Conservation (phyloP, 495 filamentous ascomycete species). For the Neurospora africana region DNA sequence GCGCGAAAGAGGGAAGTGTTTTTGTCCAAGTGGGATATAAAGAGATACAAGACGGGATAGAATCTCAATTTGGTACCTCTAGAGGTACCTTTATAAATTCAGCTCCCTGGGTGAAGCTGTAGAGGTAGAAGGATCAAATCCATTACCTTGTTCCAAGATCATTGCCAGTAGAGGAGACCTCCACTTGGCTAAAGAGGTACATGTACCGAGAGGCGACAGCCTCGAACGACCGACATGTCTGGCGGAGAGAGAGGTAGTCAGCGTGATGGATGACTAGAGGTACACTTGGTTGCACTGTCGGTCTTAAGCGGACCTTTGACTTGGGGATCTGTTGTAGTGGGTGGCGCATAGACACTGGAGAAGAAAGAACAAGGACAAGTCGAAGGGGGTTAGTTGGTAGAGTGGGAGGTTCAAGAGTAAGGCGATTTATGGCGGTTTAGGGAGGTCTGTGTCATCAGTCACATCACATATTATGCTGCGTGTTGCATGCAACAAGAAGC, state of each 20-base stretch:
- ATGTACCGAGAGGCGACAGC: neutral
- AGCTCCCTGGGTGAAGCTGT: too few relatives aligned
- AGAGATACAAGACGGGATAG: too few relatives aligned
- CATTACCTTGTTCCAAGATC: neutral
- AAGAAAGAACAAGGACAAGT: neutral
- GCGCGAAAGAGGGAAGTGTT: too few relatives aligned
- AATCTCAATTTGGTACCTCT: too few relatives aligned
- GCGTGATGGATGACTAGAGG: neutral
- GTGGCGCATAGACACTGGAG: too few relatives aligned
- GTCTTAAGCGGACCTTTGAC: too few relatives aligned
- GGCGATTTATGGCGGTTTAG: neutral
- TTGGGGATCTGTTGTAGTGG: too few relatives aligned
- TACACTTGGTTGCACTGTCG: too few relatives aligned
- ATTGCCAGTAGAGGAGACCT: neutral
- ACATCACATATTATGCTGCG: neutral
- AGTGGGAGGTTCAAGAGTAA: neutral
- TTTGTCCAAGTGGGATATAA: too few relatives aligned
- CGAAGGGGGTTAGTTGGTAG: neutral
- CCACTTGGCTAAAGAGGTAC: neutral
- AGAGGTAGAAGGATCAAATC: too few relatives aligned
- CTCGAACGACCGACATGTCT: neutral
- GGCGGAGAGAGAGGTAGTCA: neutral
- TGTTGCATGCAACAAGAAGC: neutral
- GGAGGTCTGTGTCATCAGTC: neutral
- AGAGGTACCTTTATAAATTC: too few relatives aligned